Evolutionary conservation across 2,329 filamentous ascomycete genomes (phyloP).

Genomic region (Tolypocladium guangdongense): DNA sequence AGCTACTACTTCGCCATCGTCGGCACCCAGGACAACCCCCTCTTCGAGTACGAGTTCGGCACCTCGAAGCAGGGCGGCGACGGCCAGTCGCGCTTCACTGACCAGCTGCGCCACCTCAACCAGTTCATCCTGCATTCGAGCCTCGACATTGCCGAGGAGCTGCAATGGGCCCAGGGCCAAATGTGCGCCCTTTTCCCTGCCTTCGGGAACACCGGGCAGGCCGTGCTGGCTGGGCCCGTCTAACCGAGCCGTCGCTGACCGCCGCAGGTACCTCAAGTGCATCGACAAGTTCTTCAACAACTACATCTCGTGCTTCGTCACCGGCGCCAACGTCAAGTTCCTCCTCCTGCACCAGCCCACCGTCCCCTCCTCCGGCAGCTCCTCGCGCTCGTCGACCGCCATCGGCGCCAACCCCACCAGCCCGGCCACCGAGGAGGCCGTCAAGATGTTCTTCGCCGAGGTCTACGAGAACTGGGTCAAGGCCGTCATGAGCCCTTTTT

Average conservation of each 20-base stretch:
- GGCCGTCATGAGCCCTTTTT: constrained; percentile 95
- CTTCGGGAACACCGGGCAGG: neutral
- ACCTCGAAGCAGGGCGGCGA: constrained; percentile 94
- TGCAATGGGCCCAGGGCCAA: constrained; percentile 81
- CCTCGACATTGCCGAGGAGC: constrained; percentile 89
- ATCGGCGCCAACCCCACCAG: constrained; percentile 77
- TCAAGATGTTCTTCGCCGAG: constrained; percentile 88
- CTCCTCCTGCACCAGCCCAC: constrained; percentile 81
- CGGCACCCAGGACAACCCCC: constrained; percentile 86
- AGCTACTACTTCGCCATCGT: constrained; percentile 98
- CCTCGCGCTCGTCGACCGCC: constrained; percentile 51
- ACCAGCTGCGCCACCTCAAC: constrained; percentile 86
- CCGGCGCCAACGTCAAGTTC: constrained; percentile 85
- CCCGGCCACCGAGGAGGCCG: constrained; percentile 87
- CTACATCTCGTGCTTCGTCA: constrained; percentile 91
- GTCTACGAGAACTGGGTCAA: constrained; percentile 97
- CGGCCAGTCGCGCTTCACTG: constrained; percentile 77
- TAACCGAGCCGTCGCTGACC: neutral
- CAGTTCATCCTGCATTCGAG: constrained; percentile 95
- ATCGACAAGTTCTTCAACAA: constrained; percentile 96
- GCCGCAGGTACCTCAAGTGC: constrained; percentile 77
- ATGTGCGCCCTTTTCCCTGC: constrained; percentile 44
- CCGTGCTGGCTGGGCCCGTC: neutral
- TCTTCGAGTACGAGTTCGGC: constrained; percentile 96
- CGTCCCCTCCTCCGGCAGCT: constrained; percentile 26